Evolutionary conservation across 2,329 filamentous ascomycete species (phyloP).

Genomic region (Aspergillus fructus): DNA sequence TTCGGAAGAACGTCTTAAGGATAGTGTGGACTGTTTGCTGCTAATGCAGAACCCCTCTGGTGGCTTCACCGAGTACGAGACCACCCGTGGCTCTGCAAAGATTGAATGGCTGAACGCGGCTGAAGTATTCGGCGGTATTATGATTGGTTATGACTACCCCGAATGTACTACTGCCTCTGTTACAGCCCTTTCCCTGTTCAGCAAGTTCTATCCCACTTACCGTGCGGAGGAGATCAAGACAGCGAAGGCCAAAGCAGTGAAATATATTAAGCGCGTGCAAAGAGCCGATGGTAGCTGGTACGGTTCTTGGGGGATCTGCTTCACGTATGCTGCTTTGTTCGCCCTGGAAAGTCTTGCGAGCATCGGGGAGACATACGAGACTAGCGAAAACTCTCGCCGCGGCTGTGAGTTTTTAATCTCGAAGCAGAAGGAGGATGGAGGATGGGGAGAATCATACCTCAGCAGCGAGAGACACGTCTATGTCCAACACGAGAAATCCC

Average conservation of each 20-base stretch:
- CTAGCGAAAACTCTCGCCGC: constrained; percentile 66
- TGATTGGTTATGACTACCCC: constrained; percentile 98
- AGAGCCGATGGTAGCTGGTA: constrained; percentile 90
- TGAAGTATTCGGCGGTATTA: constrained; percentile 94
- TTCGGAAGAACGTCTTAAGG: constrained; percentile 74
- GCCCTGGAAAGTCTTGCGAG: constrained; percentile 81
- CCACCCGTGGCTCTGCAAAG: constrained; percentile 71
- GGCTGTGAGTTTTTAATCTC: constrained; percentile 85
- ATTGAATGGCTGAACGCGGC: constrained; percentile 90
- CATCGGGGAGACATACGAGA: constrained; percentile 78
- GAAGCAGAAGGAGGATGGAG: constrained; percentile 83
- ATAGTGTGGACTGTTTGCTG: constrained; percentile 85
- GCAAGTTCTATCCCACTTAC: constrained; percentile 77
- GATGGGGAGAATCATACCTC: constrained; percentile 94
- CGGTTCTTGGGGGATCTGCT: constrained; percentile 96
- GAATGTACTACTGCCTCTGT: constrained; percentile 97
- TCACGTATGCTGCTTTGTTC: constrained; percentile 97
- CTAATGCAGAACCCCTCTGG: constrained; percentile 87
- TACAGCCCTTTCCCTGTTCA: constrained; percentile 80
- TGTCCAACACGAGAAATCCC: constrained; percentile 73
- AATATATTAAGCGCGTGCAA: constrained; percentile 81
- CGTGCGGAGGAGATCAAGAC: constrained; percentile 69
- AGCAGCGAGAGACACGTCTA: constrained; percentile 77
- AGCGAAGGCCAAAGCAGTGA: constrained; percentile 72
- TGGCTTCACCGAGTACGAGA: constrained; percentile 88